These are phyloP conservation scores for Neurospora sp. DNA, from an alignment of 495 filamentous ascomycete genomes.

Conservation along the genomic window DNA sequence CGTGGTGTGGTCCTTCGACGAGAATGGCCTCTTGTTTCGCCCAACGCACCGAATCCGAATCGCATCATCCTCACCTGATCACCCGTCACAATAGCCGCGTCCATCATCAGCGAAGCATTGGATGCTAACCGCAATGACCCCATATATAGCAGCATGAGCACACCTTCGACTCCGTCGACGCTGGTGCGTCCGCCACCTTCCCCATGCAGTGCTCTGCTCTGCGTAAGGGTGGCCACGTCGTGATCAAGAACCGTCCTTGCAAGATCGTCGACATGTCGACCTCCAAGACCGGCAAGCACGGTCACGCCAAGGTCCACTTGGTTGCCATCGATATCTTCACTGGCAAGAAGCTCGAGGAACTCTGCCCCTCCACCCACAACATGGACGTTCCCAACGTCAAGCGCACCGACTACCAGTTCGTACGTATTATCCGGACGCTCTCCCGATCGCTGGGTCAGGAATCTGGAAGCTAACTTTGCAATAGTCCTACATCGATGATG, in stretches of 20 bases:
- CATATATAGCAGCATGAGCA: constrained; percentile 58
- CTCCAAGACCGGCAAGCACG: constrained; percentile 99
- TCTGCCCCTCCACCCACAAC: constrained; percentile 99
- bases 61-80: background rate
- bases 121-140: constrained; percentile 6
- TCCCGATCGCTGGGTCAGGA: background rate
- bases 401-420: constrained; percentile 86
- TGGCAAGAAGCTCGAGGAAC: constrained; percentile 97
- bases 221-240: constrained; percentile 95
- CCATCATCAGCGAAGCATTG: background rate
- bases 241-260: constrained; percentile 97
- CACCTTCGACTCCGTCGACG: constrained; percentile 81
- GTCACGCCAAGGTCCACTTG: constrained; percentile 99
- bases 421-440: constrained; percentile 37
- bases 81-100: background rate
- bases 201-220: constrained; percentile 99
- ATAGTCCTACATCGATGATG: constrained; percentile 67
- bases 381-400: constrained; percentile 96
- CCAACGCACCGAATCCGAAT: background rate
- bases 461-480: background rate
- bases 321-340: constrained; percentile 98
- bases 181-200: constrained; percentile 86
- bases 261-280: constrained; percentile 99
- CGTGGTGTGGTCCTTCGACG: background rate
- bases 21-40: background rate